Evolutionary conservation across 176 grass and related monocot genomes (phyloP).

Genomic region (Raddia guianensis): DNA sequence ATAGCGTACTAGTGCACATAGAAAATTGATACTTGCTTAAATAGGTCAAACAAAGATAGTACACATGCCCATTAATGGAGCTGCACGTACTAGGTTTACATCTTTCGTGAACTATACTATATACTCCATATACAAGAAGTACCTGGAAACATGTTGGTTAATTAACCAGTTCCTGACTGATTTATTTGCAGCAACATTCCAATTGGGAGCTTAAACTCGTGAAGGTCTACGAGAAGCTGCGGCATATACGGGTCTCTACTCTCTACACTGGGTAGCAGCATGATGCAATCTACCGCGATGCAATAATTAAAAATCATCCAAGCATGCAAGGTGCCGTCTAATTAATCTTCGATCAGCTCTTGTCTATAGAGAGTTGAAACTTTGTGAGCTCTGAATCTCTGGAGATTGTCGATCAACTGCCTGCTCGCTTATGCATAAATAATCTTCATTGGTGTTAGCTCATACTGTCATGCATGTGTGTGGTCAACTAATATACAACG

Average conservation of each 20-base stretch:
- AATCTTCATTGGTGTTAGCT: no score
- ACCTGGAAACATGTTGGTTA: constrained; percentile 22
- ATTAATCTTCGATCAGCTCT: constrained; percentile 26
- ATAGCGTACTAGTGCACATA: constrained; percentile 6
- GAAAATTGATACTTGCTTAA: not conserved
- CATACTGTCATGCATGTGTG: not conserved
- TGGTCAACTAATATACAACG: not conserved
- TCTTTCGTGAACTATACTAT: not conserved
- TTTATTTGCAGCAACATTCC: constrained; percentile 52
- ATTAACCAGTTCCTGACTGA: not conserved
- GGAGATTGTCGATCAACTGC: constrained; percentile 20
- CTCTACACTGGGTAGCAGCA: constrained; percentile 31
- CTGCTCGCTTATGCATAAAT: not conserved
- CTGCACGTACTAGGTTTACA: not conserved
- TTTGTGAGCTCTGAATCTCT: constrained; percentile 24
- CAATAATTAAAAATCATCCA: no score
- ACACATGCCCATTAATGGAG: not conserved
- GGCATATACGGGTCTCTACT: constrained; percentile 38
- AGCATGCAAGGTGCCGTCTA: not conserved
- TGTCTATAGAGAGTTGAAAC: not conserved
- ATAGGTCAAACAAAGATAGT: constrained; percentile 17
- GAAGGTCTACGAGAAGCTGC: constrained; percentile 2
- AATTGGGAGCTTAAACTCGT: not conserved
- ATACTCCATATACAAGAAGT: not conserved
- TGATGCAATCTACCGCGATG: constrained; percentile 7